A percentile compares a stretch with the other conserved stretches of the same genome.
Evolutionary conservation across 805 yeast species (phyloP).

Genomic region (Wickerhamiella australiensis): DNA sequence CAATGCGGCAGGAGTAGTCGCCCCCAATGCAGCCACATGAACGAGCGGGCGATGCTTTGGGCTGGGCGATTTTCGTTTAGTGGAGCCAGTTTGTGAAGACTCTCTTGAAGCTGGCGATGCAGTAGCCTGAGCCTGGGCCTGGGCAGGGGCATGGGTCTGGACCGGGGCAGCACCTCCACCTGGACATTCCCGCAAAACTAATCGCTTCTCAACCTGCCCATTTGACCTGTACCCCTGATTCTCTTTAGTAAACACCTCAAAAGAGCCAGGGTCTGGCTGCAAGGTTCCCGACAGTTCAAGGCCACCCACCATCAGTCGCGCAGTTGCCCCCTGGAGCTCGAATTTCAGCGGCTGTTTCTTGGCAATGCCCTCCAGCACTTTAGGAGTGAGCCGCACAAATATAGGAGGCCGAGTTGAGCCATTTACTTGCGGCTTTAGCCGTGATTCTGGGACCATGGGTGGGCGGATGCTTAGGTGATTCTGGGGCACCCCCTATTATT

Average conservation of each 20-base stretch:
- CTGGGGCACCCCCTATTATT: neutral
- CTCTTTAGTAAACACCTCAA: conserved; percentile 15
- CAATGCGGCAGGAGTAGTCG: conserved; percentile 30
- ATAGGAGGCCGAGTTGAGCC: conserved; percentile 20
- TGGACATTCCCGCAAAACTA: conserved; percentile 6
- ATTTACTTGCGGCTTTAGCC: neutral
- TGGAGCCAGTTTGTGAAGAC: neutral
- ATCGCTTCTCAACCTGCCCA: conserved; percentile 17
- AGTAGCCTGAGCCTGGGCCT: too few relatives aligned
- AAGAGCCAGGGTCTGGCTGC: conserved; percentile 20
- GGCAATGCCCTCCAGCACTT: conserved; percentile 10
- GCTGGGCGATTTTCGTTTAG: neutral
- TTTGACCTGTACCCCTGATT: conserved; percentile 11
- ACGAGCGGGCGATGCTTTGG: conserved; percentile 28
- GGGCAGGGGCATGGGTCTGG: too few relatives aligned
- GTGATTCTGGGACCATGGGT: conserved; percentile 5
- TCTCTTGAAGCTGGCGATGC: neutral
- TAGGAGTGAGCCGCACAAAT: conserved; percentile 17
- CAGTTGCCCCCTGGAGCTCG: conserved; percentile 12
- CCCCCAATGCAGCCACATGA: conserved; percentile 40
- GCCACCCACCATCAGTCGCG: conserved; percentile 15
- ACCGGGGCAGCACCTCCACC: neutral
- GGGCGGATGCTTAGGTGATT: neutral
- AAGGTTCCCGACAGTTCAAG: conserved; percentile 15
- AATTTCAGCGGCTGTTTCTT: conserved; percentile 9